A percentile compares a stretch with the other conserved stretches of the same genome.
These are phyloP conservation scores for Tricholoma matsutake DNA, from an alignment of 768 basidiomycete genomes.

Conservation along the genomic window DNA sequence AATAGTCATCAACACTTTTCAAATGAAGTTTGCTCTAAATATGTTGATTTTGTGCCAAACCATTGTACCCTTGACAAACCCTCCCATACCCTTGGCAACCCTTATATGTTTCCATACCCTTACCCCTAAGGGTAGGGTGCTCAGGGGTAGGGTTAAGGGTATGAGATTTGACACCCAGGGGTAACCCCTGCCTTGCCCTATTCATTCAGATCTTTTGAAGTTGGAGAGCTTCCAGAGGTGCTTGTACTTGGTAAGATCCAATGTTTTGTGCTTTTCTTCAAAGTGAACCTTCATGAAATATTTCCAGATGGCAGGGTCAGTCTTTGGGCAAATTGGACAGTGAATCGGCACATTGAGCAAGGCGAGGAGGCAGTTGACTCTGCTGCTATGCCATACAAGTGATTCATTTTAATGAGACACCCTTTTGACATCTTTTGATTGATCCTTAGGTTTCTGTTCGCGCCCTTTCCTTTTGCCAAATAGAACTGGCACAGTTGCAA, in stretches of 20 bases:
- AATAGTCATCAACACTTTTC: too few relatives aligned
- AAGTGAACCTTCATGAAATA: slow-evolving; percentile 20
- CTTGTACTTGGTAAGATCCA: slow-evolving; percentile 6
- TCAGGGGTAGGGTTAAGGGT: too few relatives aligned
- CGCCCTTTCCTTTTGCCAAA: slow-evolving; percentile 6
- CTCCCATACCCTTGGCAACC: too few relatives aligned
- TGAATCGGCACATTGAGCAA: slow-evolving; percentile 8
- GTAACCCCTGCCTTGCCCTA: too few relatives aligned
- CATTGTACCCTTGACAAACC: too few relatives aligned
- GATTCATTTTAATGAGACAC: not conserved
- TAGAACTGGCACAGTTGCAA: slow-evolving; percentile 3
- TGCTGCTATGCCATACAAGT: not conserved
- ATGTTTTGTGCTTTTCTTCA: slow-evolving; percentile 8
- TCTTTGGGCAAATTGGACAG: not conserved
- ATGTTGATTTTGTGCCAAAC: too few relatives aligned
- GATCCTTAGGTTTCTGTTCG: slow-evolving; percentile 2
- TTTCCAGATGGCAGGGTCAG: not conserved
- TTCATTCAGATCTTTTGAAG: slow-evolving; percentile 11
- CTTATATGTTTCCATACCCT: too few relatives aligned
- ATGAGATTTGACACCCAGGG: too few relatives aligned
- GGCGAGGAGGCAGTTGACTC: slow-evolving; percentile 1
- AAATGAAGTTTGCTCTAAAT: too few relatives aligned
- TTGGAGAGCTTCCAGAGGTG: slow-evolving; percentile 16
- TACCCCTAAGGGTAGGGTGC: too few relatives aligned
- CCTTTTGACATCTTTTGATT: not conserved